Evolutionary conservation across 1,284 basidiomycete species (phyloP).

Genomic region (Hortiboletus rubellus): DNA sequence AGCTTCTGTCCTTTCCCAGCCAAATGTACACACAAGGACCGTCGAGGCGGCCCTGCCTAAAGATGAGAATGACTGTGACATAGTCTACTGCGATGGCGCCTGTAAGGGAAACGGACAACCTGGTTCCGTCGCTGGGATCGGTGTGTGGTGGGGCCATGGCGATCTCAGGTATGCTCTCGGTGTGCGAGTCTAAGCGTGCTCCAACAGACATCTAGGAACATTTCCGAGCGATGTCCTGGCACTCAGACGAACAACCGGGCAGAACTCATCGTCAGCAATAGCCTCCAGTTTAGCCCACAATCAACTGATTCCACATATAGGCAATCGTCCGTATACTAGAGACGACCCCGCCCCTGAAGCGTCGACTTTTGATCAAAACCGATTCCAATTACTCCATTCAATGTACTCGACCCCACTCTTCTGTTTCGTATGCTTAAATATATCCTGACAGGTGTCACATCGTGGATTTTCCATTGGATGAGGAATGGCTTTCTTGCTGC

Average conservation of each 20-base stretch:
- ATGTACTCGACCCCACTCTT: conserved; percentile 43
- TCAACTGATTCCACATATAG: conserved; percentile 38
- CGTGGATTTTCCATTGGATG: conserved; percentile 68
- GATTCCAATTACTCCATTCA: conserved; percentile 78
- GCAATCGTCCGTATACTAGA: conserved; percentile 77
- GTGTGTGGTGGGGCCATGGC: conserved; percentile 72
- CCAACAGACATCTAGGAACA: conserved; percentile 50
- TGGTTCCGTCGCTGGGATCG: conserved; percentile 65
- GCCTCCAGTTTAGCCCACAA: neutral
- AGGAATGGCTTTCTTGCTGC: conserved; percentile 50
- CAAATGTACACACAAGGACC: neutral
- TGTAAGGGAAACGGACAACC: conserved; percentile 72
- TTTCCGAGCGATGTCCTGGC: conserved; percentile 78
- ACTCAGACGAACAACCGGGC: conserved; percentile 87
- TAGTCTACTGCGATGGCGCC: conserved; percentile 82
- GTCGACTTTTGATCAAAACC: conserved; percentile 65
- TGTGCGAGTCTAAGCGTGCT: neutral
- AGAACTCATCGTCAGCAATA: conserved; percentile 67
- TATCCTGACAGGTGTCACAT: conserved; percentile 50
- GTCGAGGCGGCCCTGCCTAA: neutral
- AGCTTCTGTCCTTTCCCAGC: neutral
- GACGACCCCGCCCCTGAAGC: conserved; percentile 52
- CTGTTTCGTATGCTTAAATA: conserved; percentile 3
- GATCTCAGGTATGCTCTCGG: conserved; percentile 53
- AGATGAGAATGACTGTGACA: conserved; percentile 27